A percentile compares a stretch with the other conserved stretches of the same genome.
Conservation (phyloP, 2,329 filamentous ascomycete species). For the Sordariomycetes sp. region DNA sequence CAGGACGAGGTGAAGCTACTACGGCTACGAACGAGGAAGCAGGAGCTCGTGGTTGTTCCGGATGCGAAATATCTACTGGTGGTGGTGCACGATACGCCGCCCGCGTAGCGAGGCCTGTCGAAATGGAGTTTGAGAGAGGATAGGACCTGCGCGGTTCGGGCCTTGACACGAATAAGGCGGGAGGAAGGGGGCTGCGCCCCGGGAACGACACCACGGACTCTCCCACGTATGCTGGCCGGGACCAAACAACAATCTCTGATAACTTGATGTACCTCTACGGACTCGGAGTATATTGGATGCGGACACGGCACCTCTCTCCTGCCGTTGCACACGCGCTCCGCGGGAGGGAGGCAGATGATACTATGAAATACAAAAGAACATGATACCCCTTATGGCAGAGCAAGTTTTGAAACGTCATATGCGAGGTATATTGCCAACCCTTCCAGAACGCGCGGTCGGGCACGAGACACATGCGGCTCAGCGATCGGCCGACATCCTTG, state of each 20-base stretch:
- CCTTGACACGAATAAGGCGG: not conserved
- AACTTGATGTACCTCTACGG: not conserved
- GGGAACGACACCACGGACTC: too few species aligned
- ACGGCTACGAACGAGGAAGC: slow-evolving; percentile 70
- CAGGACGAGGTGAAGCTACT: slow-evolving; percentile 69
- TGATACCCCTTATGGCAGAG: not conserved
- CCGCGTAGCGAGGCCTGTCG: slow-evolving; percentile 32
- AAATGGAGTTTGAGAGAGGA: not conserved
- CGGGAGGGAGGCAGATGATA: not conserved
- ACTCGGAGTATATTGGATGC: not conserved
- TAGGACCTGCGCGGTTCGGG: not conserved
- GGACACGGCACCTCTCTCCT: not conserved
- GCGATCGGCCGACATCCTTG: too few species aligned
- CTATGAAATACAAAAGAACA: not conserved
- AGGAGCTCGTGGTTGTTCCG: slow-evolving; percentile 75
- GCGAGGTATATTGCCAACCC: too few species aligned
- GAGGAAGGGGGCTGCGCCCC: too few species aligned
- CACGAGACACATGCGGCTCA: too few species aligned
- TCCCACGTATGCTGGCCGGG: too few species aligned
- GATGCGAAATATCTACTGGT: slow-evolving; percentile 70
- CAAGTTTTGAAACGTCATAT: not conserved
- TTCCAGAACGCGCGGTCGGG: not conserved
- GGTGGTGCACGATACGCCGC: slow-evolving; percentile 72
- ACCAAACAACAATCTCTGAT: too few species aligned
- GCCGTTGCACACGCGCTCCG: not conserved